Base-by-base conservation (phyloP, 1,284 basidiomycete species). In the Megacollybia platyphylla region DNA sequence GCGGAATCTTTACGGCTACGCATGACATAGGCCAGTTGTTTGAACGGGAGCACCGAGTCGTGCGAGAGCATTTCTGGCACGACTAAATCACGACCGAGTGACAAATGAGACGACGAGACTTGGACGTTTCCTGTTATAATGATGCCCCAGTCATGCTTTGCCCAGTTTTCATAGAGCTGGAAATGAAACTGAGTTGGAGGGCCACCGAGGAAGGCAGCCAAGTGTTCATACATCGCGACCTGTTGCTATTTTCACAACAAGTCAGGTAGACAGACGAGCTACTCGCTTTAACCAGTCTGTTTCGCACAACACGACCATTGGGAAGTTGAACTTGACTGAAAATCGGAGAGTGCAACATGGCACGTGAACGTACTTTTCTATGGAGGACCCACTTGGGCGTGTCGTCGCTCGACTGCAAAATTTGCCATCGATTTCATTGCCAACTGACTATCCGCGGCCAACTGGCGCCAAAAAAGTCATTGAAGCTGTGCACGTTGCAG, bases 381-480 rank as follows among this genome's bases (percentile, higher is more conserved):
- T 54, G 35, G 61, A 63, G 48, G 56, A 58, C 44, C 62, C 67
- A 40, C 59, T 84, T 7, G 57, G 63, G 18, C 67, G 79, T 50
- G 77, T 82, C 20, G 54, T 81, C 10, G 57, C 67, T 24, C 67
- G 79, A 51, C 65, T 87, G 10, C 79, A 83, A 62, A 82, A 76
- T 53, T 63, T 96, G 10, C 94, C 93, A 3, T 85, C 86, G 24
- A 86, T 97, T 49, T 90, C 91, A 3, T 69, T 99, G 13, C 94
- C 96, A 1, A 97, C 93, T 0, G 96, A 98, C 63, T 98, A 97
- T 58, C 94, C 96, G 2, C 70, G 93, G 45, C 86, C 90, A 10
- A 65, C 79, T 9, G 81, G 78, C 10, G 64, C 75, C 9, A 74
- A 78, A 58, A 84, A 76, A 55, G 67, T 85, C 37, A 80, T 90